Percentiles rank a stretch among this genome's conserved stretches.
These are phyloP conservation scores for Ascochyta pisi DNA, from an alignment of 2,329 filamentous ascomycete species.

Conservation along the genomic window DNA sequence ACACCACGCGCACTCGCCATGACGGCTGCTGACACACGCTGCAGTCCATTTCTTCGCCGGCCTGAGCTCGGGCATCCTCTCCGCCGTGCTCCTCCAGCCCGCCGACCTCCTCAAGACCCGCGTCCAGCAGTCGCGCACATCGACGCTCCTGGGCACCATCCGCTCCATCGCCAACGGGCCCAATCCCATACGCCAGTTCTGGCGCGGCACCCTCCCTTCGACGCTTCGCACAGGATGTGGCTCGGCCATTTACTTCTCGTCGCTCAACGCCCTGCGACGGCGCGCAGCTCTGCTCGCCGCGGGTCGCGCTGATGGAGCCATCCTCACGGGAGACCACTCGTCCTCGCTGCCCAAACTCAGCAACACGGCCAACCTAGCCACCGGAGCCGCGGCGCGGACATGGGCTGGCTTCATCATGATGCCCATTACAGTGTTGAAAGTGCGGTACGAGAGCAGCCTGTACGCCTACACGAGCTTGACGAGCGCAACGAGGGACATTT, in stretches of 20 bases:
- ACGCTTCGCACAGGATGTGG: slow-evolving; percentile 93
- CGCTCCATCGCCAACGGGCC: slow-evolving; percentile 71
- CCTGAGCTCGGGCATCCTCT: slow-evolving; percentile 83
- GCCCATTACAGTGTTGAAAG: slow-evolving; percentile 95
- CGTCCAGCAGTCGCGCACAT: slow-evolving; percentile 82
- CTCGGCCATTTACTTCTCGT: slow-evolving; percentile 91
- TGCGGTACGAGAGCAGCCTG: slow-evolving; percentile 88
- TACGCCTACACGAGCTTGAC: slow-evolving; percentile 83
- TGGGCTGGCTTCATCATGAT: slow-evolving; percentile 90
- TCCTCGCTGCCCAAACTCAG: slow-evolving; percentile 82
- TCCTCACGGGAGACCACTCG: slow-evolving; percentile 53
- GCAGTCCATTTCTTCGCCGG: slow-evolving; percentile 84
- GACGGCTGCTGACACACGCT: slow-evolving; percentile 6
- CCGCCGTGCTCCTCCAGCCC: slow-evolving; percentile 89
- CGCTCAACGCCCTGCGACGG: slow-evolving; percentile 83
- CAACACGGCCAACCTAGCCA: slow-evolving; percentile 82
- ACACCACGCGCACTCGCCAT: not conserved
- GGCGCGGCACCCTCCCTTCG: slow-evolving; percentile 91
- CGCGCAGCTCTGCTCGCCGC: slow-evolving; percentile 55
- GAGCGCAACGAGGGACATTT: slow-evolving; percentile 76
- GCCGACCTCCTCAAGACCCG: slow-evolving; percentile 96
- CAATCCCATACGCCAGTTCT: slow-evolving; percentile 75
- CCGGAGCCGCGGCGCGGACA: slow-evolving; percentile 83
- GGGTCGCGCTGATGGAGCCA: slow-evolving; percentile 21
- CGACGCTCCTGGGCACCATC: slow-evolving; percentile 71